phyloP scores from a whole-genome alignment of 192 early-diverging fungal genomes.

The Linnemannia hyalina region DNA sequence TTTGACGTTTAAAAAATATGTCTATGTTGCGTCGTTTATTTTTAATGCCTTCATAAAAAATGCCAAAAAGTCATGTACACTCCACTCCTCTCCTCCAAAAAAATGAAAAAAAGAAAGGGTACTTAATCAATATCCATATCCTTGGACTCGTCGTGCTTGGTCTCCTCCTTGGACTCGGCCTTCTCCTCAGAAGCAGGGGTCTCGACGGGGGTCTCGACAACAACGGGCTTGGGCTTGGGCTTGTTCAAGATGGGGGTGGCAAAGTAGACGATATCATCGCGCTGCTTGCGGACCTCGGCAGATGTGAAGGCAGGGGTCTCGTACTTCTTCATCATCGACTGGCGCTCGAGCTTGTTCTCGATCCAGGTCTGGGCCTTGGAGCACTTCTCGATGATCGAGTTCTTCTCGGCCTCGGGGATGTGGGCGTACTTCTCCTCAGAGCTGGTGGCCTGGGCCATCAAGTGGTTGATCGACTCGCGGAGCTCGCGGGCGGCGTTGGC shows the following conservation, averaged over 20 bases:
- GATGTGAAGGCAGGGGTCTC: slow-evolving; percentile 77
- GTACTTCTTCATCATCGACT: slow-evolving; percentile 82
- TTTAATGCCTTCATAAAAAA: too few relatives aligned
- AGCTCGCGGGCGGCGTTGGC: slow-evolving; percentile 88
- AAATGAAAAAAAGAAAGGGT: background rate
- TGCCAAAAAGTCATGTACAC: too few relatives aligned
- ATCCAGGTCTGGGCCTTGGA: slow-evolving; percentile 89
- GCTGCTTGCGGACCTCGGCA: slow-evolving; percentile 82
- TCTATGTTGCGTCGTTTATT: too few relatives aligned
- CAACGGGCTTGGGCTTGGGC: slow-evolving; percentile 89
- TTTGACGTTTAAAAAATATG: too few relatives aligned
- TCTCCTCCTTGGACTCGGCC: slow-evolving; percentile 36
- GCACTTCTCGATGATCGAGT: slow-evolving; percentile 81
- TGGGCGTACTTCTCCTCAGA: slow-evolving; percentile 90
- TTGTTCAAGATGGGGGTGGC: slow-evolving; percentile 87
- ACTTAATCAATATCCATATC: slow-evolving; percentile 53
- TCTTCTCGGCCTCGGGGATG: slow-evolving; percentile 88
- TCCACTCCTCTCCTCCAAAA: too few relatives aligned
- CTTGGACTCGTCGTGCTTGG: slow-evolving; percentile 54
- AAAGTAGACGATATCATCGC: slow-evolving; percentile 75
- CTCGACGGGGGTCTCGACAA: slow-evolving; percentile 66
- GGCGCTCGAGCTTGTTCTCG: slow-evolving; percentile 82
- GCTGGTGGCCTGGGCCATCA: slow-evolving; percentile 77
- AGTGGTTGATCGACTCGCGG: slow-evolving; percentile 81
- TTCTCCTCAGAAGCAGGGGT: slow-evolving; percentile 28